phyloP scores from a whole-genome alignment of 352 stramenopile species.

The Globisporangium cylindrosporum region DNA sequence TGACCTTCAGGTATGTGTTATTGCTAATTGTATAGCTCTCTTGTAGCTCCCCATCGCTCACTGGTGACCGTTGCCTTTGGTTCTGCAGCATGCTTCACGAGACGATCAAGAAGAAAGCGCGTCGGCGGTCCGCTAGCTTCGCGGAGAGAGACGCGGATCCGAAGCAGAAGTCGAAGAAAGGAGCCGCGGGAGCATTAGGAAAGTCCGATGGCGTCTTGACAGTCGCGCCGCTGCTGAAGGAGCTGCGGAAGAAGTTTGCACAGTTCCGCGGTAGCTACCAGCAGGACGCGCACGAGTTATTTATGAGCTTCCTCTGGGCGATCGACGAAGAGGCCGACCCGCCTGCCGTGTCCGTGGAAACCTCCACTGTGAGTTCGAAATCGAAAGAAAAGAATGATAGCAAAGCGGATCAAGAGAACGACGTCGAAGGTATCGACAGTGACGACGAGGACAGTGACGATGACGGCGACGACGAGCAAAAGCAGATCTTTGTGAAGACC shows the following conservation, averaged over 20 bases:
- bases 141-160: slow-evolving; percentile 19
- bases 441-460: slow-evolving; percentile 10
- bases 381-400: slow-evolving; percentile 7
- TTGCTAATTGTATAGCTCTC: not conserved
- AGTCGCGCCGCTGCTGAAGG: slow-evolving; percentile 57
- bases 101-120: slow-evolving; percentile 52
- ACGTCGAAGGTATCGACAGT: slow-evolving; percentile 16
- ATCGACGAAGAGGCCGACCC: slow-evolving; percentile 74
- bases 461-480: slow-evolving; percentile 27
- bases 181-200: slow-evolving; percentile 6
- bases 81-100: slow-evolving; percentile 49
- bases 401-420: not conserved
- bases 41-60: not conserved
- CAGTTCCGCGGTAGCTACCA: slow-evolving; percentile 94
- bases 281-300: slow-evolving; percentile 96
- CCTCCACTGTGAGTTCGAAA: not conserved
- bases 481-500: slow-evolving; percentile 67
- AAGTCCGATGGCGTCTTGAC: slow-evolving; percentile 46
- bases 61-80: not conserved
- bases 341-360: slow-evolving; percentile 14
- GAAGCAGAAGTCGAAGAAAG: slow-evolving; percentile 22
- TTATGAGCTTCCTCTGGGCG: slow-evolving; percentile 91
- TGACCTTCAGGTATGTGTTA: slow-evolving; percentile 50
- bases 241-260: slow-evolving; percentile 80
- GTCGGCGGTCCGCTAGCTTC: slow-evolving; percentile 14